Evolutionary conservation across 805 yeast species (phyloP), one percentile per base, ranked within the genome.

Genomic region (Barnettozyma sucrosica): DNA sequence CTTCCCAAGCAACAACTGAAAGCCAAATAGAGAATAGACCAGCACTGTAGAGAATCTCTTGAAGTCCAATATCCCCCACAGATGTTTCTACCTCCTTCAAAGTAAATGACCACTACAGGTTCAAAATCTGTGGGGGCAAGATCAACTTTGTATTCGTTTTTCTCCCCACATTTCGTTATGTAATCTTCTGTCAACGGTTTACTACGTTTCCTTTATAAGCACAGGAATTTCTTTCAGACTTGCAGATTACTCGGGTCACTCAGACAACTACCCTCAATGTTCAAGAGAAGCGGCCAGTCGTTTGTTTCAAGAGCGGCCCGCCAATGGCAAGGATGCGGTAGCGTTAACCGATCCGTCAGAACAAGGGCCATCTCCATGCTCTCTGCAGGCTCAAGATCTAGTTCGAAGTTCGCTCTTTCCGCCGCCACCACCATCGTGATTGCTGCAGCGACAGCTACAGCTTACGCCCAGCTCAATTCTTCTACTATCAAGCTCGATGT

Each of bases 401-500:
- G 25, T 16, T 28, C 32, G 14, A 28, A 13, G 32, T 13, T 11
- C n/a, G n/a, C 32, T 14, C 13, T 28, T 4, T 26, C 30, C 11
- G 32, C 32, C 3, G 32, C 32, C n/a, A 13, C 32, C 16, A 28
- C 16, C 7, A 28, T 28, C 2, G 14, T 28, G 14, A 13, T 11
- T 19, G 37, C 21, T 7, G 37, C 13, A 11, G 37, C 21, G 13
- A 7, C 21, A 16, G 21, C 37, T 3, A 34, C 37, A 18, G 37
- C 37, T 7, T 34, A 18, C 21, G 21, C 37, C 21, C 37, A 18
- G 13, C 8, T 7, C 37, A 19, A 18, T 21, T 21, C 24, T 7
- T 21, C 26, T 9, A 24, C 43, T 5, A 46, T 46, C 23, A 34
- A 32, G 13, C 28, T 33, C 6, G 50, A 47, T 21, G 37, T 26